Evolutionary conservation across 495 filamentous ascomycete species (phyloP), one percentile per base, ranked within the genome.

Genomic region (Penicillium angulare): DNA sequence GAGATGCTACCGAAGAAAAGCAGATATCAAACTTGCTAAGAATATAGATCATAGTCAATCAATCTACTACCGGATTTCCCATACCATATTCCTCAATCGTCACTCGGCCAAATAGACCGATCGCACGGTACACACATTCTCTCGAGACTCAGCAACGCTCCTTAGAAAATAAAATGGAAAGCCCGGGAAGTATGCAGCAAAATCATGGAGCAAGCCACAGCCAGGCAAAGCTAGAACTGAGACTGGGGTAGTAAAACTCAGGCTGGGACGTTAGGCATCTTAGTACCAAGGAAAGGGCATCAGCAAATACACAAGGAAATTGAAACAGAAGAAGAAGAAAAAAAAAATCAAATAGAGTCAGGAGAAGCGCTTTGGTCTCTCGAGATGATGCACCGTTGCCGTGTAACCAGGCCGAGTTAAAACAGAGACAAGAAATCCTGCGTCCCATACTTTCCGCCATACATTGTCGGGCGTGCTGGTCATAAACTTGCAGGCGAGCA

Each of bases 231-330:
- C 51, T 47, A 56, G 41, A 43, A 52, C 45, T 46, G 23, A 47
- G 38, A 43, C 33, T 29, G 27, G 55, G 47, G 29, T 42, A 43
- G 32, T 43, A 43, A 22, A 50, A 22, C 41, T 44, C 43, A 51
- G 41, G 35, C 34, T 44, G 33, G 20, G 39, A 49, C 43, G 52
- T 36, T n/a, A 34, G 57, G 50, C 56, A 56, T 53, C 56, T 33
- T 29, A 21, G 45, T 52, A 53, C 53, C 48, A 38, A 31, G 23
- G 33, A 23, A 49, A 35, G 34, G 10, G 18, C 32, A 36, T 43
- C 27, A 44, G 22, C 42, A 27, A 46, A 22, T 22, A 39, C 32
- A 50, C 16, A 46, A 31, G 32, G 33, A 34, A 47, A 47, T 16
- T 26, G 21, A 20, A 43, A 45, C 17, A 18, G 41, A 21, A 49